Conservation (phyloP, 805 yeast species). For the Candida ulmi region DNA sequence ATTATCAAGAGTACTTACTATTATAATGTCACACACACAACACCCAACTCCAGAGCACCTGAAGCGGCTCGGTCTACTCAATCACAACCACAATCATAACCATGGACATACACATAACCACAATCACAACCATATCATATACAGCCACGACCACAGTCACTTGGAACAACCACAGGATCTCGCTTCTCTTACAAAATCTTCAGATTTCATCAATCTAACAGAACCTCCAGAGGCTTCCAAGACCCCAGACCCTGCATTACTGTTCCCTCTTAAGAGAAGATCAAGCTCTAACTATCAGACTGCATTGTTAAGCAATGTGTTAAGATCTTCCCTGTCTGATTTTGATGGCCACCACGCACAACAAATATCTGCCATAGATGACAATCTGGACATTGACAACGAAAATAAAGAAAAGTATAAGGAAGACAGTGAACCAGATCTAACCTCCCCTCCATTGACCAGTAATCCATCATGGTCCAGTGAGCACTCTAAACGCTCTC, state of each 20-base stretch:
- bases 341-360: not conserved
- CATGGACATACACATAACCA: not conserved
- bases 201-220: constrained; percentile 6
- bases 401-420: no score
- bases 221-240: constrained; percentile 12
- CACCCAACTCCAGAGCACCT: not conserved
- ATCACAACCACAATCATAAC: not conserved
- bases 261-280: constrained; percentile 5
- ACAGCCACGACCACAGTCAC: not conserved
- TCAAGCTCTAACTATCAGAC: constrained; percentile 3
- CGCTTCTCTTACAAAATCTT: not conserved
- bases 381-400: no score
- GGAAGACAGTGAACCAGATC: no score
- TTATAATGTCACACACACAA: not conserved
- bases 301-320: constrained; percentile 1
- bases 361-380: no score
- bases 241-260: constrained; percentile 10
- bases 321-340: not conserved
- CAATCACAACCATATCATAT: not conserved
- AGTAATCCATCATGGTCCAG: constrained; percentile 7
- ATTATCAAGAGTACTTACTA: no score
- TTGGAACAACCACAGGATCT: no score
- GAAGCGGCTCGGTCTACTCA: no score
- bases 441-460: constrained; percentile 2
- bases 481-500: constrained; percentile 7